These are phyloP conservation scores for Zygoascus tannicola DNA, from an alignment of 805 yeast species.

Conservation along the genomic window DNA sequence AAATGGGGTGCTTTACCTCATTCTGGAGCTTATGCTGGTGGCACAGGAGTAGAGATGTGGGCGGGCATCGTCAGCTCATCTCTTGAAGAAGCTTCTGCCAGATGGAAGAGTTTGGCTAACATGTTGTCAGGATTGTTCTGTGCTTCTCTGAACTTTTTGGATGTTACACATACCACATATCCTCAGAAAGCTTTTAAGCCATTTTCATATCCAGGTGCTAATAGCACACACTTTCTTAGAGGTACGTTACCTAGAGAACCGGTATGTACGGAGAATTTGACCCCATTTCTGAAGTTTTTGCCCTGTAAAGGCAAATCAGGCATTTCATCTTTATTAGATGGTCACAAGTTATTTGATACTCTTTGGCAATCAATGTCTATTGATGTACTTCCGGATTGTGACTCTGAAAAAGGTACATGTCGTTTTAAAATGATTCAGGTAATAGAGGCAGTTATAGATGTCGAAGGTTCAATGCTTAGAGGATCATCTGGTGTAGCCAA, in stretches of 20 bases:
- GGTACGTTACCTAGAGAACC: slow-evolving; percentile 94
- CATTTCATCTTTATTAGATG: slow-evolving; percentile 72
- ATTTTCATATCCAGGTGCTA: slow-evolving; percentile 8
- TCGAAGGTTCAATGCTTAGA: slow-evolving; percentile 57
- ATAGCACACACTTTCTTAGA: slow-evolving; percentile 42
- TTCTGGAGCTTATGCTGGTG: slow-evolving; percentile 69
- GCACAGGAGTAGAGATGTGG: slow-evolving; percentile 93
- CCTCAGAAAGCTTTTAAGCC: slow-evolving; percentile 40
- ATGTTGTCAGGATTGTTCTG: slow-evolving; percentile 86
- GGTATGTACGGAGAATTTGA: slow-evolving; percentile 90
- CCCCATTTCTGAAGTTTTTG: slow-evolving; percentile 81
- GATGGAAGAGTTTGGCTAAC: slow-evolving; percentile 68
- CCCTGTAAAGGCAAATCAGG: slow-evolving; percentile 94
- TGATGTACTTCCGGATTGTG: slow-evolving; percentile 57
- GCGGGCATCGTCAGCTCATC: slow-evolving; percentile 63
- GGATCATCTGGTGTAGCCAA: slow-evolving; percentile 63
- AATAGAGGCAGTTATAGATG: slow-evolving; percentile 64
- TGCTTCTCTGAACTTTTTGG: slow-evolving; percentile 87
- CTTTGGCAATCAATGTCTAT: slow-evolving; percentile 92
- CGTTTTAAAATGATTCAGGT: slow-evolving; percentile 43
- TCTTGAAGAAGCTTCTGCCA: slow-evolving; percentile 43
- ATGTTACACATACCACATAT: slow-evolving; percentile 63
- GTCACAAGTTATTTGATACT: slow-evolving; percentile 77
- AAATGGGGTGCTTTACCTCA: slow-evolving; percentile 77
- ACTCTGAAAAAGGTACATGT: slow-evolving; percentile 16